Conservation (phyloP, 768 basidiomycete genomes). For the Mycena capillaripes region DNA sequence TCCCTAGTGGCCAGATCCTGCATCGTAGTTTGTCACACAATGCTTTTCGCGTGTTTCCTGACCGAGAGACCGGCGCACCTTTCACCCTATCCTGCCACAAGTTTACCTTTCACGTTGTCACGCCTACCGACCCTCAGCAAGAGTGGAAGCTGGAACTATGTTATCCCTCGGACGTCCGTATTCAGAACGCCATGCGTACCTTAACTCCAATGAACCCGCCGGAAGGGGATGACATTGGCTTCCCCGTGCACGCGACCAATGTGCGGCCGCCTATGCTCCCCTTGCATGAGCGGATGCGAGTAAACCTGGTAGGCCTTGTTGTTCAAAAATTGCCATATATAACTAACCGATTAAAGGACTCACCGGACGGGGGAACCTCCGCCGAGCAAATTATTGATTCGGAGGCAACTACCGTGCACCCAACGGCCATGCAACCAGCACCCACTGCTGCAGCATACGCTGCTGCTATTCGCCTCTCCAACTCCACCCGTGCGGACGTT, state of each 20-base stretch:
- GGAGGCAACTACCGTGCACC: no score
- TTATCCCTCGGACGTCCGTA: not conserved
- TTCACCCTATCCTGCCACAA: not conserved
- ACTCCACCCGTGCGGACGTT: no score
- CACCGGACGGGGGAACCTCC: no score
- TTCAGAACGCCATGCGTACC: not conserved
- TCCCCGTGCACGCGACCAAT: not conserved
- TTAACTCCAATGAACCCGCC: not conserved
- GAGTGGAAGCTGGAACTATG: not conserved
- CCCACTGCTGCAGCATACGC: no score
- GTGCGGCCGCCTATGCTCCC: not conserved
- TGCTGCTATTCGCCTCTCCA: no score
- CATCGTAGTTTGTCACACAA: not conserved
- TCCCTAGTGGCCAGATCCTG: not conserved
- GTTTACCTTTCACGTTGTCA: not conserved
- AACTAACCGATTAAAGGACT: no score
- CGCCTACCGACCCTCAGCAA: not conserved
- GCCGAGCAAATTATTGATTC: no score
- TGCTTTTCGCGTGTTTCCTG: not conserved
- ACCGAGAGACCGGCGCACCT: not conserved
- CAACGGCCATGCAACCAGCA: no score
- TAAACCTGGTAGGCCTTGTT: not conserved
- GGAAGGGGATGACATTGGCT: not conserved
- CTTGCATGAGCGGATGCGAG: not conserved
- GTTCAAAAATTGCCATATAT: no score